Evolutionary conservation across 192 early-diverging fungal genomes (phyloP).

Genomic region (Podila clonocystis): DNA sequence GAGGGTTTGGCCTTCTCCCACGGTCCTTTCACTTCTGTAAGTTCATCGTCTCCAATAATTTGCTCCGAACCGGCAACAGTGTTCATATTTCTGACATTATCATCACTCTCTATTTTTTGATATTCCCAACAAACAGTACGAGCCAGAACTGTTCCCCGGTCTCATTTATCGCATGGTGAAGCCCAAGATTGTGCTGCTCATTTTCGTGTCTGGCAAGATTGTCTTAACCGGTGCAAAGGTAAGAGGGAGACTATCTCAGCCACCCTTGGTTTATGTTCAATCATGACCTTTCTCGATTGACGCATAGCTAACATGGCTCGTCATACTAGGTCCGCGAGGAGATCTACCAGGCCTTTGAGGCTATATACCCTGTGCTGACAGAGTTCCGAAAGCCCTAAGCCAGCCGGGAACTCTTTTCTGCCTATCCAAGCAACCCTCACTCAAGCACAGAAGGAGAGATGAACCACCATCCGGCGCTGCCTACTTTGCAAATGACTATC

Average conservation of each 20-base stretch:
- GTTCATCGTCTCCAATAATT: slow-evolving; percentile 19
- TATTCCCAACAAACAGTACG: slow-evolving; percentile 72
- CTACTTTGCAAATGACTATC: background rate
- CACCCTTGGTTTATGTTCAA: background rate
- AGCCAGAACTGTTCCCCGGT: slow-evolving; percentile 99
- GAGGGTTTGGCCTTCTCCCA: slow-evolving; percentile 97
- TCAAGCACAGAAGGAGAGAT: background rate
- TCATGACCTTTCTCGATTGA: background rate
- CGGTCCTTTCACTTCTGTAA: slow-evolving; percentile 89
- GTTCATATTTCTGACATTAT: background rate
- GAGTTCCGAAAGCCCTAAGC: slow-evolving; percentile 84
- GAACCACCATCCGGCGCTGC: background rate
- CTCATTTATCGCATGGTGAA: slow-evolving; percentile 99
- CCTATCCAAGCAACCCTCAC: background rate
- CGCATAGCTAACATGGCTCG: background rate
- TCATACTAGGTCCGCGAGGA: slow-evolving; percentile 77
- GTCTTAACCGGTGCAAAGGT: slow-evolving; percentile 99
- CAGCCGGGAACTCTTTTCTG: background rate
- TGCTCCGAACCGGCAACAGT: background rate
- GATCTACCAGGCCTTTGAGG: slow-evolving; percentile 98
- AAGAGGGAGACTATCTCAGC: background rate
- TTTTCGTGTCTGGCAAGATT: slow-evolving; percentile 99
- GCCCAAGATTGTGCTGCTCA: slow-evolving; percentile 98
- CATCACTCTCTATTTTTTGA: background rate
- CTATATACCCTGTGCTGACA: slow-evolving; percentile 96